phyloP scores from a whole-genome alignment of 1,139 yeast species.

The Diutina mesorugosa region DNA sequence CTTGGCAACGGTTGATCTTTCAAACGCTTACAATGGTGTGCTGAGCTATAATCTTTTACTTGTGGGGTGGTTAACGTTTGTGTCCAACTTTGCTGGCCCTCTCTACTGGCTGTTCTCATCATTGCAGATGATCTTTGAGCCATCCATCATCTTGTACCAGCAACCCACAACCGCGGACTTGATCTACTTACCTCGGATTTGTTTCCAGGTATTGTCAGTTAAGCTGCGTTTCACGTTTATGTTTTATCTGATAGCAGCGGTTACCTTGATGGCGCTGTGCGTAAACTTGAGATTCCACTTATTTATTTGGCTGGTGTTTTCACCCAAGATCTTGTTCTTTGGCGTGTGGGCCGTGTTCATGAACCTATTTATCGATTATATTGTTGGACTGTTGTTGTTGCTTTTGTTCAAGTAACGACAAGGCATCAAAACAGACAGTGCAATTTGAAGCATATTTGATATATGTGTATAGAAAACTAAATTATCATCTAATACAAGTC shows the following conservation, averaged over 20 bases:
- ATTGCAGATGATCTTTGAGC: conserved; percentile 27
- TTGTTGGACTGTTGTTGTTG: neutral
- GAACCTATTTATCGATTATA: conserved; percentile 11
- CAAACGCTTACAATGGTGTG: conserved; percentile 88
- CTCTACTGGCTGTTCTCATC: conserved; percentile 67
- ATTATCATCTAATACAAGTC: no score
- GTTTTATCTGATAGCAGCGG: conserved; percentile 50
- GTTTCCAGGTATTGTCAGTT: conserved; percentile 18
- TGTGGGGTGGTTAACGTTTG: conserved; percentile 70
- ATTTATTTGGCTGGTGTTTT: conserved; percentile 95
- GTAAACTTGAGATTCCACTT: conserved; percentile 66
- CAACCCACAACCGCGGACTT: neutral
- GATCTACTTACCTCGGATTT: neutral
- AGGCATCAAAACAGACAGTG: neutral
- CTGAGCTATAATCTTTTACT: conserved; percentile 50
- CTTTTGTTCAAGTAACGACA: neutral
- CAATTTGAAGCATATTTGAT: neutral
- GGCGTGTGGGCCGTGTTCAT: conserved; percentile 61
- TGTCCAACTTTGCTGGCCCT: conserved; percentile 78
- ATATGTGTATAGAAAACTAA: neutral
- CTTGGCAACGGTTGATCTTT: conserved; percentile 76
- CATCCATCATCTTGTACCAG: neutral
- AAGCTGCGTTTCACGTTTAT: conserved; percentile 24
- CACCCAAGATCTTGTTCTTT: conserved; percentile 79
- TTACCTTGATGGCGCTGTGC: conserved; percentile 57